Conservation (phyloP, 208 protist genomes). For the Acanthamoeba quina region DNA sequence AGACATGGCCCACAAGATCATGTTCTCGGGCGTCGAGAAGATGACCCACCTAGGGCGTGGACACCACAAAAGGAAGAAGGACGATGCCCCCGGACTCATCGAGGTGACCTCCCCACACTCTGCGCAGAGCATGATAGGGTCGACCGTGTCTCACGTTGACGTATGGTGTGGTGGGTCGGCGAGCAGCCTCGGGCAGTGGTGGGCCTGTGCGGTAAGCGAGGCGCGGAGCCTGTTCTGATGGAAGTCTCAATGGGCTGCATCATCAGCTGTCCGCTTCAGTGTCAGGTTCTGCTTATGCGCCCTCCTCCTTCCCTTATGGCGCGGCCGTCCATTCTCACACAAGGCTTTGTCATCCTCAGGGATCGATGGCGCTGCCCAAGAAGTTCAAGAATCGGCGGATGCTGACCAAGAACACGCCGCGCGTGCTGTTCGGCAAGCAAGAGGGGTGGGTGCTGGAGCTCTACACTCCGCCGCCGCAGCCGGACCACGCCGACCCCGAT, state of each 20-base stretch:
- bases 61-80: background rate
- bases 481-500: no score
- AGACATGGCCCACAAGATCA: slow-evolving; percentile 48
- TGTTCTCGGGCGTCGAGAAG: slow-evolving; percentile 30
- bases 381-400: slow-evolving; percentile 2
- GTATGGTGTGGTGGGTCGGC: no score
- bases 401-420: no score
- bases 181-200: no score
- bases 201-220: no score
- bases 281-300: no score
- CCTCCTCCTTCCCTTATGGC: background rate
- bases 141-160: background rate
- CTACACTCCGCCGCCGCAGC: no score
- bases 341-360: background rate
- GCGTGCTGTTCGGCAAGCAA: no score
- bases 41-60: background rate
- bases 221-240: slow-evolving; percentile 9
- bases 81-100: background rate
- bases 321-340: background rate
- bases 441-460: no score
- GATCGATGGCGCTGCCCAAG: background rate
- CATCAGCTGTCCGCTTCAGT: slow-evolving; percentile 34
- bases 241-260: slow-evolving; percentile 62
- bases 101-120: background rate
- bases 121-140: no score